These are phyloP conservation scores for Ramularia collo-cygni DNA, from an alignment of 2,329 filamentous ascomycete species.

Conservation along the genomic window DNA sequence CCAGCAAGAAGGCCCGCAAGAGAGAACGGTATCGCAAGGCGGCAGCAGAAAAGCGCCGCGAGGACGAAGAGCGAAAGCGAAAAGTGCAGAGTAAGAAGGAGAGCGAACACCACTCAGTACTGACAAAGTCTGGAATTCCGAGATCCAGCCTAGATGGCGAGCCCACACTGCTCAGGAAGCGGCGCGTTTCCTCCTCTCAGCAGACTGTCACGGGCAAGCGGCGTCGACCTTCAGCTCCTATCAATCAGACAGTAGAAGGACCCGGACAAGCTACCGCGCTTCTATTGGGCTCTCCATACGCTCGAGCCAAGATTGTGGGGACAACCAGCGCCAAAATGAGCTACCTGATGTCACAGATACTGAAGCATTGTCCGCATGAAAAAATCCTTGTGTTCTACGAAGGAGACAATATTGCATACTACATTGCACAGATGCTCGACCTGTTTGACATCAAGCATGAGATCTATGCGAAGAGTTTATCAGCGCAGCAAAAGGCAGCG, in stretches of 20 bases:
- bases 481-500: conserved; percentile 56
- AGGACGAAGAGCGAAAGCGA: no score
- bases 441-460: conserved; percentile 57
- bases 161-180: conserved; percentile 27
- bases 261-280: not conserved
- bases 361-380: conserved; percentile 60
- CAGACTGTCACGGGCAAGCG: not conserved
- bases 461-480: conserved; percentile 60
- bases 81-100: no score
- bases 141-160: conserved; percentile 34
- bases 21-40: no score
- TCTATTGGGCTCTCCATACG: conserved; percentile 45
- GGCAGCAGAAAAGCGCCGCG: no score
- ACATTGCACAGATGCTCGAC: conserved; percentile 76
- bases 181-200: conserved; percentile 10
- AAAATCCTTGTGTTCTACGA: conserved; percentile 94
- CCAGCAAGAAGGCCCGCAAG: not conserved
- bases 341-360: conserved; percentile 70
- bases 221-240: not conserved
- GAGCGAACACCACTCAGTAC: no score
- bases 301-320: conserved; percentile 59
- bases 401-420: conserved; percentile 77
- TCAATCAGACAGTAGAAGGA: not conserved
- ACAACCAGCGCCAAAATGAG: conserved; percentile 83
- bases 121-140: conserved; percentile 35